Evolutionary conservation across 116 monocot genomes (phyloP).

Genomic region (Phalaenopsis hybrid): DNA sequence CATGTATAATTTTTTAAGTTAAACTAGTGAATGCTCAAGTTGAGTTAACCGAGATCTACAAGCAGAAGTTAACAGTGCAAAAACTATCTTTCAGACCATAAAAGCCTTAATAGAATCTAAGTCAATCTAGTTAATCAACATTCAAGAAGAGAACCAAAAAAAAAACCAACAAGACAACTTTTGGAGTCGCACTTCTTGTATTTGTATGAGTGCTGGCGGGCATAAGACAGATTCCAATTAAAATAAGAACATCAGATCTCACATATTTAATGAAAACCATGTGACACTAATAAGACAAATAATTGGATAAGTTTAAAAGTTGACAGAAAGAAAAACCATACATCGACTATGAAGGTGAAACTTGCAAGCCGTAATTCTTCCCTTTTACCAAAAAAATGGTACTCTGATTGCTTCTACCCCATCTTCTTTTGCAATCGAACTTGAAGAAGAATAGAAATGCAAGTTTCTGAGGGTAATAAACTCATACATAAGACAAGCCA

Average conservation of each 20-base stretch:
- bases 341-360: background rate
- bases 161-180: background rate
- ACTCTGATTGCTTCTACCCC: background rate
- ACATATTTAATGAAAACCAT: background rate
- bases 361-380: too few species aligned
- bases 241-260: background rate
- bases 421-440: background rate
- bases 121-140: too few species aligned
- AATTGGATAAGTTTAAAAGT: background rate
- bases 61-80: background rate
- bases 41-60: background rate
- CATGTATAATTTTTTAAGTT: background rate
- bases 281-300: background rate
- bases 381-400: background rate
- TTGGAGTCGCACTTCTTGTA: background rate
- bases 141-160: too few species aligned
- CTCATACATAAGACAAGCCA: background rate
- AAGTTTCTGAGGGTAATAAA: background rate
- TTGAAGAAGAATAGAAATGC: background rate
- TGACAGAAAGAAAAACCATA: background rate
- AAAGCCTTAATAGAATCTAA: background rate
- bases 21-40: background rate
- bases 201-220: background rate
- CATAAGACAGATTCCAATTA: background rate
- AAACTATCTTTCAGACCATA: background rate